Evolutionary conservation across 495 filamentous ascomycete species (phyloP), one percentile per base, ranked within the genome.

Genomic region (Hypoxylon trugodes): DNA sequence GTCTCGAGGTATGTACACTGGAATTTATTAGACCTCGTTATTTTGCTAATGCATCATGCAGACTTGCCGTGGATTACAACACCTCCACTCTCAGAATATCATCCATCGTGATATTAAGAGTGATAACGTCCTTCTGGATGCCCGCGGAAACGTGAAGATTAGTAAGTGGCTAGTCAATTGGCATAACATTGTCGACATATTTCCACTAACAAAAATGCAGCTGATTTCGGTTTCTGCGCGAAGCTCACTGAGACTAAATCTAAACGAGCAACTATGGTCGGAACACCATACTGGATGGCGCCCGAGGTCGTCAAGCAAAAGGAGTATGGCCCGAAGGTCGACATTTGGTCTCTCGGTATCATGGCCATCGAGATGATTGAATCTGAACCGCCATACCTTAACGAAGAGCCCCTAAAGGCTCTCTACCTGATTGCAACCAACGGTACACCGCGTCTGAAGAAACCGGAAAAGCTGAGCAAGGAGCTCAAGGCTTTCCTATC

Each of bases 291-390:
- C 81, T 98, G 95, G 95, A 98, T 98, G 95, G 95, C 95, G 2
- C 95, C 95, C 26, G 95, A 98, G 74, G 95, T 98, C 12, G 95
- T 98, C 70, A 98, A 97, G 80, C 95, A 97, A 74, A 97, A 97
- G 81, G 93, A 97, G 73, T 98, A 98, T 71, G 95, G 92, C 32
- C 89, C 90, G 65, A 98, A 98, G 83, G 95, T 98, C 53, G 95
- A 98, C 71, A 97, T 97, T 67, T 98, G 95, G 95, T 97, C 94
- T 9, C 82, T 98, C 45, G 95, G 95, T 68, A 98, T 98, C 79
- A 98, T 98, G 95, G 94, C 95, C 35, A 98, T 98, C 66, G 95
- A 98, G 80, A 97, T 98, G 96, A 98, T 98, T 71, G 96, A 98
- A 76, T 94, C 90, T 8, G 95, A 98, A 72, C 95, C 95, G 5